Evolutionary conservation across 306 rosid genomes (phyloP).

Genomic region (Neltuma alba): DNA sequence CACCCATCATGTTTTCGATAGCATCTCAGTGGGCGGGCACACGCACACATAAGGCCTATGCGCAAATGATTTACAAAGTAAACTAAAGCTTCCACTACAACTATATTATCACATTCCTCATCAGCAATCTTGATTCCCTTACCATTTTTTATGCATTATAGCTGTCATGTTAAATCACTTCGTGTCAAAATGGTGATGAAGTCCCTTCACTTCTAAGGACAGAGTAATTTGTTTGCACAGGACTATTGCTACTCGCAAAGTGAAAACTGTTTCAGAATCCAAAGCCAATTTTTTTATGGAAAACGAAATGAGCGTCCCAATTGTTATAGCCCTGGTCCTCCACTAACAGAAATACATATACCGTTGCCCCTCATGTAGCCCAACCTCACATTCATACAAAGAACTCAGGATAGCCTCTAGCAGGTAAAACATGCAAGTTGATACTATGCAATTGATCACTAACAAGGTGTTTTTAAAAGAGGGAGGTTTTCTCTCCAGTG

Average conservation of each 20-base stretch:
- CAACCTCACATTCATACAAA: neutral
- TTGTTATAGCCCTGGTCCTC: neutral
- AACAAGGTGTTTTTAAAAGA: neutral
- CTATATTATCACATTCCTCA: slow-evolving; percentile 1
- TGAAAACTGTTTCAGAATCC: neutral
- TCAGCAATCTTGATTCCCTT: neutral
- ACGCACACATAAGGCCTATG: neutral
- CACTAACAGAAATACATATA: neutral
- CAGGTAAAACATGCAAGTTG: neutral
- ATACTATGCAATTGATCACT: neutral
- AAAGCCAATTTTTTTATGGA: neutral
- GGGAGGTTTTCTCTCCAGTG: neutral
- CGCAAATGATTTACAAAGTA: neutral
- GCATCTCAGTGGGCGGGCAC: neutral
- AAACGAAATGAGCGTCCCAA: neutral
- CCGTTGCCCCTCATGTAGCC: neutral
- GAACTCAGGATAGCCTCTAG: neutral
- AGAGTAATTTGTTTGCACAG: neutral
- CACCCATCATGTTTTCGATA: neutral
- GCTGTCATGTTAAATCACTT: neutral
- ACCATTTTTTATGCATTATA: neutral
- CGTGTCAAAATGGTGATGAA: neutral
- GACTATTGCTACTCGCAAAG: neutral
- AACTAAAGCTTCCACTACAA: slow-evolving; percentile 4
- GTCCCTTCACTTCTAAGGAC: slow-evolving; percentile 2